Evolutionary conservation across 2,329 filamentous ascomycete genomes (phyloP).

Genomic region (Dactylellina haptotyla): DNA sequence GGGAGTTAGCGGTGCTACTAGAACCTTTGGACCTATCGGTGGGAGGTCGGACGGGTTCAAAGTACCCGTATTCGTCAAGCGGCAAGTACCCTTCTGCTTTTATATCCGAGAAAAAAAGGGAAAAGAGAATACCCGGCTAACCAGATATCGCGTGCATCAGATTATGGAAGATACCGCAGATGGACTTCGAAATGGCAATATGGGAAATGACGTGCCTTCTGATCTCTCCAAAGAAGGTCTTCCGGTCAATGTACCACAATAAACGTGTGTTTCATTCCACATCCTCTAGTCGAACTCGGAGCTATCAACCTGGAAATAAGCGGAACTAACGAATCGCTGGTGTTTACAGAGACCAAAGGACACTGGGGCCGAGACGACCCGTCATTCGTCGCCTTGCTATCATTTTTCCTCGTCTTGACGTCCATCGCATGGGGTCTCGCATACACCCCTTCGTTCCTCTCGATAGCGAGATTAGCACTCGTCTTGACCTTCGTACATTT

Average conservation of each 20-base stretch:
- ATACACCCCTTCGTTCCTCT: slow-evolving; percentile 64
- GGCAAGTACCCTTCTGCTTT: slow-evolving; percentile 14
- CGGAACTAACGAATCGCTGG: slow-evolving; percentile 17
- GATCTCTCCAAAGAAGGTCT: slow-evolving; percentile 76
- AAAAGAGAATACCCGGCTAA: slow-evolving; percentile 18
- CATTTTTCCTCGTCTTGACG: slow-evolving; percentile 71
- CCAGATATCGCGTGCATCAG: slow-evolving; percentile 58
- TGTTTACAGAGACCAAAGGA: slow-evolving; percentile 71
- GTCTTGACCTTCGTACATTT: slow-evolving; percentile 70
- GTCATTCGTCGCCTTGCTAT: slow-evolving; percentile 75
- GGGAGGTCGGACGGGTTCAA: slow-evolving; percentile 49
- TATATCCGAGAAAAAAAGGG: background rate
- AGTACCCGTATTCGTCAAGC: slow-evolving; percentile 47
- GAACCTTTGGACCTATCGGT: slow-evolving; percentile 46
- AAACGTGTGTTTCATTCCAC: slow-evolving; percentile 62
- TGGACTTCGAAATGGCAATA: slow-evolving; percentile 78
- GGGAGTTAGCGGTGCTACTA: slow-evolving; percentile 37
- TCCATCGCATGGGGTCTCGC: slow-evolving; percentile 70
- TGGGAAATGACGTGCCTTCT: slow-evolving; percentile 77
- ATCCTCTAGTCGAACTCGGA: too few species aligned
- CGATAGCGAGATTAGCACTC: slow-evolving; percentile 65
- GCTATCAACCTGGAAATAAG: background rate
- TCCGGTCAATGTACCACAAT: slow-evolving; percentile 76
- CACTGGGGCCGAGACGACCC: slow-evolving; percentile 76
- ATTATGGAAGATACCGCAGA: slow-evolving; percentile 76